Base-by-base conservation (phyloP, 768 basidiomycete species). In the Tulasnella sp. region DNA sequence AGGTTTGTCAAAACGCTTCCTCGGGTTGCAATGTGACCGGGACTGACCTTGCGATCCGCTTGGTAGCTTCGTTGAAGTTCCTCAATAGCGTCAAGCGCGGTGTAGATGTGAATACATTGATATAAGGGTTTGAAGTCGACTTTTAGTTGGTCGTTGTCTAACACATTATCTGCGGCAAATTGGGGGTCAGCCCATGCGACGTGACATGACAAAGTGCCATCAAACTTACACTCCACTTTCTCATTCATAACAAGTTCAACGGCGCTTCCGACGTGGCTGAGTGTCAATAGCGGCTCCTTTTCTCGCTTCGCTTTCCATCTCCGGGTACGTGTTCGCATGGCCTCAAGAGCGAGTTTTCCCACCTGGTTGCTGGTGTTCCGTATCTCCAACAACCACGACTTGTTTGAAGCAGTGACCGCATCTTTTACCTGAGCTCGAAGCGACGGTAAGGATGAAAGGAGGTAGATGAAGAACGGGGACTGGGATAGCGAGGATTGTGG, bases 21-120 rank as follows among this genome's bases (percentile, higher is more conserved):
- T 35, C 22, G 29, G 22, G 19, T n/a, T 32, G 8, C 40, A 37
- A 62, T 44, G 32, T 42, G 62, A 5, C 22, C 44, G 12, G 6
- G 62, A 14, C 79, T 41, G 77, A 89, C 94, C 84, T 96, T 94
- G 77, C 97, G 87, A 80, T 99, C 97, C n/a, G 92, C 93, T 81
- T 98, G 96, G 77, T 98, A 99, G 37, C 90, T 95, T 69, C 85
- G 86, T 71, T 94, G 93, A 11, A 98, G 84, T 75, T 96, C 95
- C 47, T 91, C 90, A 41, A 95, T 84, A n/a, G 90, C 89, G 78
- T 95, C 93, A 26, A 99, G 83, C 5, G 94, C 88, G 72, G 90
- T 88, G 80, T 98, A 96, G 74, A 98, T 98, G 77, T 97, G 97
- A 67, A 99, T 95, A 79, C 94, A 96, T 80, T 98, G 93, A 76